Evolutionary conservation across 495 filamentous ascomycete genomes (phyloP).

Genomic region (Coniosporium apollinis): DNA sequence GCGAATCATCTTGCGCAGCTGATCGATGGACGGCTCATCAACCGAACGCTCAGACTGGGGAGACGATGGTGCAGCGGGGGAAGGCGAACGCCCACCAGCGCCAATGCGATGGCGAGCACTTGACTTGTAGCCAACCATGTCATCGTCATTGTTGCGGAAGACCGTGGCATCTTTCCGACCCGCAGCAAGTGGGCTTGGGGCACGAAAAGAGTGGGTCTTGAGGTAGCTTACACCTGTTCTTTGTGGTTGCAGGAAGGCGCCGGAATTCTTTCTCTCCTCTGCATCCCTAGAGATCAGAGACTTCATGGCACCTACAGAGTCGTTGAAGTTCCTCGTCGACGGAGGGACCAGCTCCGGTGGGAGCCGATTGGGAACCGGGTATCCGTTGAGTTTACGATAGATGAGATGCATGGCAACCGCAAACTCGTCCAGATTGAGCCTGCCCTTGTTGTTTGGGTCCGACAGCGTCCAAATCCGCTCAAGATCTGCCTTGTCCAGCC

Average conservation of each 20-base stretch:
- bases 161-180: conserved; percentile 85
- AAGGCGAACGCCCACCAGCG: conserved; percentile 58
- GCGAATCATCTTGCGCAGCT: conserved; percentile 80
- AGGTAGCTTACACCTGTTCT: conserved; percentile 96
- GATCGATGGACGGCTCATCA: conserved; percentile 73
- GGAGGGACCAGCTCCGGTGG: conserved; percentile 91
- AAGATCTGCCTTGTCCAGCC: conserved; percentile 71
- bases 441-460: conserved; percentile 81
- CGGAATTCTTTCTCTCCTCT: conserved; percentile 63
- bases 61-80: conserved; percentile 48
- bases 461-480: conserved; percentile 92
- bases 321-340: conserved; percentile 83
- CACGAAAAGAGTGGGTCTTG: conserved; percentile 85
- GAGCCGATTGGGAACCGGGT: conserved; percentile 79
- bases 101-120: conserved; percentile 76
- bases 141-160: conserved; percentile 92
- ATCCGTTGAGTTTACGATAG: conserved; percentile 89
- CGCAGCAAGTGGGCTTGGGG: conserved; percentile 25
- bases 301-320: conserved; percentile 84
- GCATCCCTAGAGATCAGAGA: conserved; percentile 84
- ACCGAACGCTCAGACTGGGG: conserved; percentile 51
- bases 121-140: conserved; percentile 75
- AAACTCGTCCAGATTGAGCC: conserved; percentile 94
- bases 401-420: conserved; percentile 99
- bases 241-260: conserved; percentile 77